Evolutionary conservation across 768 basidiomycete species (phyloP), one percentile per base, ranked within the genome.

Genomic region (Pholiota microspora): DNA sequence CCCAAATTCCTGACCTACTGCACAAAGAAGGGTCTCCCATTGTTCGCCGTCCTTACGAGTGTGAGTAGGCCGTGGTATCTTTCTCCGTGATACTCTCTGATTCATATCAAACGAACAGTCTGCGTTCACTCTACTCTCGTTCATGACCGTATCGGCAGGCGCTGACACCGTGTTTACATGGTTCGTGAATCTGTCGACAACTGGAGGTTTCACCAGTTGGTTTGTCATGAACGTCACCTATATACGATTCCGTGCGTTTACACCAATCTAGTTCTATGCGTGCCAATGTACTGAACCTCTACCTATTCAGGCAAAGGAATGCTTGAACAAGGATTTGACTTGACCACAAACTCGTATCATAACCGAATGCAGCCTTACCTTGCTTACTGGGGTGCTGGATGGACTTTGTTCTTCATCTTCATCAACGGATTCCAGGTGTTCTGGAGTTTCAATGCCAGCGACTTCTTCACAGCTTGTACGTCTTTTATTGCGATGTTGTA

Each of bases 141-240:
- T 89, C 72, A 84, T 90, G 85, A 84, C 73, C 57, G 73, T 89
- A 7, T 77, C 79, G 8, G 72, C 56, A n/a, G 79, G 83, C 12
- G 73, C 82, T 1, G 75, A 69, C 45, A 81, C 77, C 9, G 86
- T 83, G 2, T 86, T 86, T 71, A 74, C 74, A 75, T 91, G 86
- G 87, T 83, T 92, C 62, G 83, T 84, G 49, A 83, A 76, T 68
- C 71, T 95, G 53, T 75, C 80, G 2, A 82, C 87, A 9, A 81
- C 85, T 29, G 83, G 80, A 38, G 86, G 86, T 6, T 87, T 89
- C 72, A 75, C 85, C 60, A 73, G 79, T 45, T 90, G 88, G 88
- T 75, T 77, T 56, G 66, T 79, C 31, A 83, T 89, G 67, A 86
- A 86, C 66, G 53, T 88, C 25, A 89, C 89, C 13, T 93, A 87